Evolutionary conservation across 306 rosid genomes (phyloP), one percentile per base, ranked within the genome.

Genomic region (Dalbergia oliveri): DNA sequence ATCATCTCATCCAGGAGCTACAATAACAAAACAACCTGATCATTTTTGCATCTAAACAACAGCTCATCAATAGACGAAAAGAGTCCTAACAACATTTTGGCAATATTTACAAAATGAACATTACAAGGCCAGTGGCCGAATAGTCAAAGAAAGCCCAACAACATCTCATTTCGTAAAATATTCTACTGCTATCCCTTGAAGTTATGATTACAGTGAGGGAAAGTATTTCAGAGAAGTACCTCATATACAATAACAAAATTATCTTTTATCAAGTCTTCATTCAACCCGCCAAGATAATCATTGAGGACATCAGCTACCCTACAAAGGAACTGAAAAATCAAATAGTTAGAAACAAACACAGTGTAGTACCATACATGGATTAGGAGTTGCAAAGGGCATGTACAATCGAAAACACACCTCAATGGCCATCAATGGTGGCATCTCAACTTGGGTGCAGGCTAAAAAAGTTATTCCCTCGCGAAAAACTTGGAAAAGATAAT

Each of bases 1-100:
- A 91, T 93, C 99, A 93, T 95, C 88, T 95, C 99, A 86, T 95
- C 99, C 84, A 95, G 87, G 85, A 95, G 89, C 99, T 93, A 86
- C 85, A 83, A 76, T 59, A 75, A 76, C 60, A 80, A 77, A 68
- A 79, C 12, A 71, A 51, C 51, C 34, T 21, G 26, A 50, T 69
- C 19, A 80, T 5, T 70, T 61, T 44, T 16, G 47, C 80, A 65
- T 50, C 68, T 31, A 64, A 23, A 62, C 75, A 60, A 45, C 65
- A 73, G 34, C 41, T 37, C 41, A 69, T 26, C 62, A 73, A 78
- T 9, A 3, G 37, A 5, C 34, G 13, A 26, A 21, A 14, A 11
- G 61, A 5, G 13, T 14, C 37, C 63, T 8, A 31, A 76, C 19
- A 76, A 50, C 79, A 72, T 44, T 54, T 78, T 76, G 31, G 54